Base-by-base conservation (phyloP, 805 yeast genomes). In the Nakazawaea molendinolei region DNA sequence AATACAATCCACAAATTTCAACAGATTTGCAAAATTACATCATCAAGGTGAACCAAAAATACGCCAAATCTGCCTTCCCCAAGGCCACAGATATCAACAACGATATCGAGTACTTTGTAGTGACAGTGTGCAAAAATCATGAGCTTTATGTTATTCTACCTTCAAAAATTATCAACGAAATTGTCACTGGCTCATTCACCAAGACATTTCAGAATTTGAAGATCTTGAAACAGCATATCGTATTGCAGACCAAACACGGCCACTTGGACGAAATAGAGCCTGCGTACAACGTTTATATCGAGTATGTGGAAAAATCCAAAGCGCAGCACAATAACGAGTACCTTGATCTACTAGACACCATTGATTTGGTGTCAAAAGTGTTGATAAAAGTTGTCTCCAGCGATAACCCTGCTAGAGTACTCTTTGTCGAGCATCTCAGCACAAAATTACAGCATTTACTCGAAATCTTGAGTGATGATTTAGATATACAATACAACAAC, bases 191-290 rank as follows among this genome's bases (percentile, higher is more conserved):
- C 5, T 33, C 38, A 4, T 33, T 38, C 24, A 13, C 19, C 3
- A 63, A 58, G 32, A 69, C 77, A 0, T 73, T 71, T 39, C 78
- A 71, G 45, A 69, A 56, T 62, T 28, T 51, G 55, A 28, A 58
- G 47, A 42, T 50, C 53, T 40, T 67, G 63, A 39, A 62, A 56
- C 46, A 52, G 39, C 44, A 58, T 58, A 59, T 53, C 5, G 50
- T 31, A 13, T 50, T 28, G 47, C 60, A 21, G 48, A 58, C n/a
- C 36, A 41, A 2, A 38, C 44, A 12, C 37, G 36, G 15, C 3
- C 44, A 47, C 18, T 16, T 23, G 0, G 45, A 49, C 1, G 58
- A 57, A 30, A 39, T 50, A 4, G 48, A 47, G 8, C 53, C 63
- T 5, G 45, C 60, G 10, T 66, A 67, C 41, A 57, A 55, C 18